Percentiles rank a stretch among this genome's conserved stretches.
phyloP scores from a whole-genome alignment of 177 flowering plant species.

The Vitis hybrid region DNA sequence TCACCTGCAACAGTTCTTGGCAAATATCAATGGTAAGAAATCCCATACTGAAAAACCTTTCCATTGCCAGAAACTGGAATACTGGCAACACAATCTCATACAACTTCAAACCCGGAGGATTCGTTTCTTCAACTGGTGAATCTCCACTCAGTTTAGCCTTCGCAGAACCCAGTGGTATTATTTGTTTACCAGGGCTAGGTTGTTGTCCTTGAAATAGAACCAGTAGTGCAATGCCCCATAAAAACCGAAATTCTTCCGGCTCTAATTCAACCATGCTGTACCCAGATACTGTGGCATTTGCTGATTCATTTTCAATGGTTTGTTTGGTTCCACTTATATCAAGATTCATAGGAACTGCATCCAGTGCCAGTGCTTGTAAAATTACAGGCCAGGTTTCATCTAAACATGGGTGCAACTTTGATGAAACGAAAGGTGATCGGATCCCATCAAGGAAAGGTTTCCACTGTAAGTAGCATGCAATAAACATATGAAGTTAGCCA shows the following conservation, averaged over 20 bases:
- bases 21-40: slow-evolving; percentile 59
- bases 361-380: slow-evolving; percentile 81
- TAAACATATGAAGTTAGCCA: slow-evolving; percentile 8
- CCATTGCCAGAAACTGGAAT: slow-evolving; percentile 60
- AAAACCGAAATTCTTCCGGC: slow-evolving; percentile 59
- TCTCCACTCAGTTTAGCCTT: slow-evolving; percentile 37
- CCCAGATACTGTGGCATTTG: slow-evolving; percentile 56
- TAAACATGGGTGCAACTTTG: slow-evolving; percentile 63
- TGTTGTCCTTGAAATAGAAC: slow-evolving; percentile 68
- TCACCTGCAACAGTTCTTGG: slow-evolving; percentile 80
- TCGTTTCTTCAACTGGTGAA: slow-evolving; percentile 35
- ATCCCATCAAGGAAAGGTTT: slow-evolving; percentile 86
- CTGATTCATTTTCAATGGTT: slow-evolving; percentile 24
- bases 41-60: slow-evolving; percentile 54
- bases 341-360: slow-evolving; percentile 65
- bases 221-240: slow-evolving; percentile 82
- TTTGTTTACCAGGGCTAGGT: slow-evolving; percentile 22
- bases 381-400: slow-evolving; percentile 95
- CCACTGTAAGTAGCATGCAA: slow-evolving; percentile 48
- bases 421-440: slow-evolving; percentile 67
- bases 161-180: slow-evolving; percentile 27
- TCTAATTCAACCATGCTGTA: slow-evolving; percentile 78
- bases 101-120: slow-evolving; percentile 32
- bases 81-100: slow-evolving; percentile 65
- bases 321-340: slow-evolving; percentile 28